A percentile compares a stretch with the other conserved stretches of the same genome.
phyloP scores from a whole-genome alignment of 306 rosid genomes.

The Vigna hirtella region DNA sequence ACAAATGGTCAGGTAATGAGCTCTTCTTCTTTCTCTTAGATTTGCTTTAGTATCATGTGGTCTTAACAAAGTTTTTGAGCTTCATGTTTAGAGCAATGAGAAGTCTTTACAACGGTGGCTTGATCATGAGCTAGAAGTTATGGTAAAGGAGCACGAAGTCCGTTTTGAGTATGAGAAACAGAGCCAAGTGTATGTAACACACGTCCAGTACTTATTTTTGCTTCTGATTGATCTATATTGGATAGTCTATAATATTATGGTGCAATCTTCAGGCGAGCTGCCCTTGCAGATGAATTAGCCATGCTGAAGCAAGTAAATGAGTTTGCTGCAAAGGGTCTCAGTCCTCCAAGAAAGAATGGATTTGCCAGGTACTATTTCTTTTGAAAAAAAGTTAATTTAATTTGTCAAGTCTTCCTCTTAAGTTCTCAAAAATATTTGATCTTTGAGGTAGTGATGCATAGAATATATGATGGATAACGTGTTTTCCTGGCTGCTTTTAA shows the following conservation, averaged over 20 bases:
- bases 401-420: conserved; percentile 27
- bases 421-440: conserved; percentile 26
- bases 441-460: conserved; percentile 8
- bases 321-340: conserved; percentile 91
- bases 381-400: conserved; percentile 23
- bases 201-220: conserved; percentile 33
- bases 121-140: conserved; percentile 97
- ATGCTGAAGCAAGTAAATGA: conserved; percentile 91
- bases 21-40: conserved; percentile 43
- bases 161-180: conserved; percentile 98
- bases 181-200: conserved; percentile 89
- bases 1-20: conserved; percentile 82
- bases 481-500: conserved; percentile 43
- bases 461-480: conserved; percentile 38
- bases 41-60: conserved; percentile 31
- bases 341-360: conserved; percentile 96
- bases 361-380: conserved; percentile 63
- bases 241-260: conserved; percentile 41
- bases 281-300: conserved; percentile 95
- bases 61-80: conserved; percentile 47
- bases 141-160: conserved; percentile 98
- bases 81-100: conserved; percentile 78
- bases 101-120: conserved; percentile 97
- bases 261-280: conserved; percentile 84
- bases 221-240: conserved; percentile 34